A percentile compares a stretch with the other conserved stretches of the same genome.
These are phyloP conservation scores for Senna siamea DNA, from an alignment of 306 rosid species.

Conservation along the genomic window DNA sequence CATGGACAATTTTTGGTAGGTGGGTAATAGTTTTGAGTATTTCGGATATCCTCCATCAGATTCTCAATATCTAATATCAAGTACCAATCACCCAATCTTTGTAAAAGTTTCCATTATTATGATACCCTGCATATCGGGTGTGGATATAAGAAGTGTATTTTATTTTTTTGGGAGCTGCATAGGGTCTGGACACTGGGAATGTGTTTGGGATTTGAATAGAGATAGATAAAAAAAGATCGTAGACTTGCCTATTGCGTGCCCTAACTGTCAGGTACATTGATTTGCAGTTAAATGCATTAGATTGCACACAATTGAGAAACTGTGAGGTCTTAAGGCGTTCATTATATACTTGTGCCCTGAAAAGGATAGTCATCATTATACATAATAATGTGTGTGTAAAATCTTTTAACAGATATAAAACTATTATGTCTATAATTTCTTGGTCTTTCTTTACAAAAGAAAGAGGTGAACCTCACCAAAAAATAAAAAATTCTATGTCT, in stretches of 20 bases:
- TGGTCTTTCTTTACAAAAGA: neutral
- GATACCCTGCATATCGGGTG: neutral
- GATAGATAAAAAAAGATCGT: neutral
- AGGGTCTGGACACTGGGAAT: neutral
- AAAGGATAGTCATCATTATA: neutral
- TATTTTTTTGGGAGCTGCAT: neutral
- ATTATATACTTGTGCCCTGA: neutral
- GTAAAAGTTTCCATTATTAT: neutral
- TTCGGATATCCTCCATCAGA: neutral
- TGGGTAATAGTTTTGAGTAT: neutral
- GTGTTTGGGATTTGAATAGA: neutral
- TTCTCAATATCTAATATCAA: neutral
- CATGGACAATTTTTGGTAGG: neutral
- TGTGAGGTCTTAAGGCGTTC: neutral
- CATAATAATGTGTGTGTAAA: neutral
- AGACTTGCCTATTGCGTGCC: neutral
- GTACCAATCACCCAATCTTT: neutral
- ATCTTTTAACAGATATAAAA: neutral
- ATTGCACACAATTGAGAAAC: neutral
- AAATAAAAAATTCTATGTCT: neutral
- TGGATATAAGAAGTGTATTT: neutral
- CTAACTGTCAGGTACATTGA: neutral
- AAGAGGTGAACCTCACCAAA: too few relatives aligned
- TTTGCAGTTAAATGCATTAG: neutral
- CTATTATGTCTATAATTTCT: constrained; percentile 2